Base-by-base conservation (phyloP, 768 basidiomycete genomes). In the Lentinula sp. region DNA sequence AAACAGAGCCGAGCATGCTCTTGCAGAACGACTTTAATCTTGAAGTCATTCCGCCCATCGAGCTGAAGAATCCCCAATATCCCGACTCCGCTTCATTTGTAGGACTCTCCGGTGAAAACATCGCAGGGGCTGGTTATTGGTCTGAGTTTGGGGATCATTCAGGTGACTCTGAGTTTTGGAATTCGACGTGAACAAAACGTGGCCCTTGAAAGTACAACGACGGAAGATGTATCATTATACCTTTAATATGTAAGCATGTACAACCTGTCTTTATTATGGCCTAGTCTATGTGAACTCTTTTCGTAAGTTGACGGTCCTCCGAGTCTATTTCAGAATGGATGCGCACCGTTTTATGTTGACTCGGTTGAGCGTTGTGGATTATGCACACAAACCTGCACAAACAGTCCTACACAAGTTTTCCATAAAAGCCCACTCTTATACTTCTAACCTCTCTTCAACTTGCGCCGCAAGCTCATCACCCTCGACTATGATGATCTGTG, bases 21-120 rank as follows among this genome's bases (percentile, higher is more conserved):
- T 73, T 74, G 43, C 80, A 77, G 59, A 85, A 85, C 68, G 87
- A 89, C 72, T 90, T 88, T 68, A 86, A 88, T 66, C 71, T 90
- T 64, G 72, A 68, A 66, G 74, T 84, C 23, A 90, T 90, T 65
- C 86, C 86, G 1, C 82, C 86, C 0, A 80, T 87, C 70, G 81
- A 87, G 63, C 74, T 88, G 57, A 83, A 82, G 12, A 68, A 82
- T 62, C 76, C 81, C 57, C 82, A 82, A 65, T 75, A 72, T 61
- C 64, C 67, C 39, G 74, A 76, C 32, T 68, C 20, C 23, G 20
- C 23, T 23, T 0, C 28, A 1, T 45, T 32, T 15, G 18, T 20
- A 41, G 20, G 10, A 18, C 7, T 48, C 0, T 20, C 46, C 20
- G n/a, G 46, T 23, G 46, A 12, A 35, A n/a, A 51, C 12, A 10